Percentiles rank a stretch among this genome's conserved stretches.
phyloP scores from a whole-genome alignment of 108 stramenopile species.

The Nannochloropsis salina region DNA sequence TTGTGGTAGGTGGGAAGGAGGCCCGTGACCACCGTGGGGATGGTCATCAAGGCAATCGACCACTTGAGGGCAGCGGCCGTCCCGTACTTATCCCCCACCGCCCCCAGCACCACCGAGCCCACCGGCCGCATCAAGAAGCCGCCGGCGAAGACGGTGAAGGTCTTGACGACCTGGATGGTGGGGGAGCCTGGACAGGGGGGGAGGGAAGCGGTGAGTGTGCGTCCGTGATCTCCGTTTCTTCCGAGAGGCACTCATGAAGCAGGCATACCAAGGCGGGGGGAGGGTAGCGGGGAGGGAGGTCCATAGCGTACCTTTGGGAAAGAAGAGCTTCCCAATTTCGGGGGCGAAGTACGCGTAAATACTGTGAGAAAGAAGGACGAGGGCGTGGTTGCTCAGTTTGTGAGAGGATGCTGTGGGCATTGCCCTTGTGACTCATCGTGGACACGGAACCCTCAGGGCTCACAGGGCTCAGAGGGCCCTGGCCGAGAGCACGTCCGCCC shows the following conservation, averaged over 20 bases:
- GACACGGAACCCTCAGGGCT: too few species aligned
- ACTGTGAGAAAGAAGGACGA: not conserved
- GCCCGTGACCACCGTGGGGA: constrained; percentile 11
- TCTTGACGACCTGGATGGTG: not conserved
- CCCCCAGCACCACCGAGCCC: constrained; percentile 4
- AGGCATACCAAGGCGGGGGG: too few species aligned
- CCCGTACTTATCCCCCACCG: constrained; percentile 19
- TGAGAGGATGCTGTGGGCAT: too few species aligned
- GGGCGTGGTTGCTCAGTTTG: too few species aligned
- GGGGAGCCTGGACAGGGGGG: not conserved
- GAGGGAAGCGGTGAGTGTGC: too few species aligned
- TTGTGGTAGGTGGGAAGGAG: not conserved
- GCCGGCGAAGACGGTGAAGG: constrained; percentile 19
- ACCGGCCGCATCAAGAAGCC: constrained; percentile 17
- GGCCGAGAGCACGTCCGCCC: too few species aligned
- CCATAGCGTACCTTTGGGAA: not conserved
- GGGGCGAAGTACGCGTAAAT: constrained; percentile 1
- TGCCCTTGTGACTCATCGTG: too few species aligned
- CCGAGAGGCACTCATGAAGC: too few species aligned
- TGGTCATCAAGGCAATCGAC: not conserved
- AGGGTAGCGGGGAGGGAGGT: too few species aligned
- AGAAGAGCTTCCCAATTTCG: constrained; percentile 15
- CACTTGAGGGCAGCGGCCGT: not conserved
- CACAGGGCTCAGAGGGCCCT: too few species aligned
- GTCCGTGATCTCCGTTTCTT: too few species aligned